phyloP scores from a whole-genome alignment of 2,329 filamentous ascomycete genomes.

The Hypoxylon sp. region DNA sequence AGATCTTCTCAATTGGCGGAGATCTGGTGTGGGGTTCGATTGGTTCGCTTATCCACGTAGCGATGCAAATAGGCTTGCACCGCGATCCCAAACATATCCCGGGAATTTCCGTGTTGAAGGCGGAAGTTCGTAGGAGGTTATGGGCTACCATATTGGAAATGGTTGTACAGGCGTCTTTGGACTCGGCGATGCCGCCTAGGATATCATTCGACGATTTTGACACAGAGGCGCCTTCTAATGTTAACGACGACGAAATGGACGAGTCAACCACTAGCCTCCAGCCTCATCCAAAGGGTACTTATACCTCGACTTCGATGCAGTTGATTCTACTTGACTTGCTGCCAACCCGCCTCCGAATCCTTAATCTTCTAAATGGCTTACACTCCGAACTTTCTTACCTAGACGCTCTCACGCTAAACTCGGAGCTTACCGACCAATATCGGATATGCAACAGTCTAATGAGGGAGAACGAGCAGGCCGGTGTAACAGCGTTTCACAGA shows the following conservation, averaged over 20 bases:
- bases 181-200: conserved; percentile 58
- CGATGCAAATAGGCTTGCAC: conserved; percentile 64
- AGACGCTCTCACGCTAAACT: conserved; percentile 55
- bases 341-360: conserved; percentile 55
- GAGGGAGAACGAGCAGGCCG: conserved; percentile 35
- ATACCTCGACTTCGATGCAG: conserved; percentile 57
- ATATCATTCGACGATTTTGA: conserved; percentile 61
- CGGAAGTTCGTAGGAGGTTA: conserved; percentile 59
- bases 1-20: conserved; percentile 60
- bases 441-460: conserved; percentile 46
- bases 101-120: conserved; percentile 55
- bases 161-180: conserved; percentile 57
- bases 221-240: conserved; percentile 57
- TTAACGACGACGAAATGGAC: conserved; percentile 53
- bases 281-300: conserved; percentile 48
- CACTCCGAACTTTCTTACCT: conserved; percentile 55
- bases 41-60: conserved; percentile 59
- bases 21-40: conserved; percentile 61
- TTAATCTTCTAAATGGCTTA: conserved; percentile 56
- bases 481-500: conserved; percentile 58
- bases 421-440: conserved; percentile 53
- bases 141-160: conserved; percentile 63
- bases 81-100: conserved; percentile 60
- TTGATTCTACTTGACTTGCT: conserved; percentile 57
- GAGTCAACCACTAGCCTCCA: conserved; percentile 46